Evolutionary conservation across 2,329 filamentous ascomycete species (phyloP).

Genomic region (Metarhizium brunneum): DNA sequence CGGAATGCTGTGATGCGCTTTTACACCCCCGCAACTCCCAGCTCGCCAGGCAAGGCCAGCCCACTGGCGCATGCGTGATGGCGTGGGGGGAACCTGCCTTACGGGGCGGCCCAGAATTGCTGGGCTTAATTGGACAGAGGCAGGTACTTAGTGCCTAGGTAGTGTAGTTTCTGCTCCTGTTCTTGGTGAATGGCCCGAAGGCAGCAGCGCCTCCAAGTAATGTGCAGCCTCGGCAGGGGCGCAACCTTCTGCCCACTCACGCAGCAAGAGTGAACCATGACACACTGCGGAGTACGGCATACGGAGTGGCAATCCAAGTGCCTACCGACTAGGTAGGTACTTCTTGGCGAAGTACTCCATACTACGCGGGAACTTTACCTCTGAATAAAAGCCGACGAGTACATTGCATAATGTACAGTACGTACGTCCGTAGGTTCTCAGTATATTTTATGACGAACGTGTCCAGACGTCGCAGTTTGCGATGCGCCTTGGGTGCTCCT

Average conservation of each 20-base stretch:
- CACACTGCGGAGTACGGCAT: not conserved
- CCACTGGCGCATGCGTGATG: not conserved
- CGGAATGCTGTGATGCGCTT: not conserved
- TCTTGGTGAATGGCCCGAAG: too few relatives aligned
- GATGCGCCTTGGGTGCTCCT: not conserved
- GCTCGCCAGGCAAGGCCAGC: not conserved
- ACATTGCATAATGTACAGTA: too few relatives aligned
- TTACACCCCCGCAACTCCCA: not conserved
- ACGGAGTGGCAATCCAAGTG: not conserved
- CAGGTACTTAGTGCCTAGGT: too few relatives aligned
- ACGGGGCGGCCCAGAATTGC: constrained; percentile 1
- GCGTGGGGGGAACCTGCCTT: constrained; percentile 5
- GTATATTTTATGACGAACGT: too few relatives aligned
- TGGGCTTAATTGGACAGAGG: not conserved
- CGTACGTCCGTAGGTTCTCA: too few relatives aligned
- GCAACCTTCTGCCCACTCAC: not conserved
- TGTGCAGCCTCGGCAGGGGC: too few relatives aligned
- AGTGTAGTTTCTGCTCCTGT: too few relatives aligned
- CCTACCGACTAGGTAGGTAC: not conserved
- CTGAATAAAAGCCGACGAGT: too few relatives aligned
- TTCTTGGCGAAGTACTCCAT: not conserved
- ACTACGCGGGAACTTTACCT: too few relatives aligned
- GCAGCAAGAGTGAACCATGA: not conserved
- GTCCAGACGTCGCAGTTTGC: too few relatives aligned
- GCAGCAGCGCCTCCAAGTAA: too few relatives aligned